Conservation (phyloP, 2,329 filamentous ascomycete species). For the Pyricularia grisea region DNA sequence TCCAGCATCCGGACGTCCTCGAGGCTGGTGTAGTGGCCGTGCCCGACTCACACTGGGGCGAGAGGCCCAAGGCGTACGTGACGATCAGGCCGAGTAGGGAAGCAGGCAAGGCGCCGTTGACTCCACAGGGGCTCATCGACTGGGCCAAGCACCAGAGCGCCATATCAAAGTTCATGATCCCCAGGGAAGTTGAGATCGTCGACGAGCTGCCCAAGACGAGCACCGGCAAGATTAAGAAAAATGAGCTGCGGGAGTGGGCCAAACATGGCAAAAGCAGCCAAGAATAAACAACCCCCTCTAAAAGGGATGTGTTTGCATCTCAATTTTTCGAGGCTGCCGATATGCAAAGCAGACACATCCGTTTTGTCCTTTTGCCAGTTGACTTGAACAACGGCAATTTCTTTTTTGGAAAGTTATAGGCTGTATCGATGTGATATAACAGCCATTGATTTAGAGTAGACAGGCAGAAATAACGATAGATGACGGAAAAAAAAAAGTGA, state of each 20-base stretch:
- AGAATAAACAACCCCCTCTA: background rate
- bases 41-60: slow-evolving; percentile 84
- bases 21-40: slow-evolving; percentile 89
- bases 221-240: slow-evolving; percentile 96
- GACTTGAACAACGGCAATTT: background rate
- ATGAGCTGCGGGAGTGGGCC: slow-evolving; percentile 80
- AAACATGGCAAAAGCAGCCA: background rate
- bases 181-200: slow-evolving; percentile 67
- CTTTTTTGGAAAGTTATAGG: background rate
- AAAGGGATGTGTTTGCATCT: background rate
- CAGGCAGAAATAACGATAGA: background rate
- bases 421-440: background rate
- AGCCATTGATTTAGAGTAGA: background rate
- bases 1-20: slow-evolving; percentile 78
- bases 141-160: slow-evolving; percentile 77
- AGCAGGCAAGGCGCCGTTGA: slow-evolving; percentile 22
- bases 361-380: background rate
- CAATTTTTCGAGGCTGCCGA: background rate
- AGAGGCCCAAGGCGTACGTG: slow-evolving; percentile 88
- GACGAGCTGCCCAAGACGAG: slow-evolving; percentile 88
- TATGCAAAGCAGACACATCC: background rate
- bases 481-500: background rate
- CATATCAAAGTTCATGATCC: slow-evolving; percentile 88
- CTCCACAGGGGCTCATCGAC: slow-evolving; percentile 61
- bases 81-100: slow-evolving; percentile 63